These are phyloP conservation scores for Aquilaria malaccensis DNA, from an alignment of 345 rosid species.

Conservation along the genomic window DNA sequence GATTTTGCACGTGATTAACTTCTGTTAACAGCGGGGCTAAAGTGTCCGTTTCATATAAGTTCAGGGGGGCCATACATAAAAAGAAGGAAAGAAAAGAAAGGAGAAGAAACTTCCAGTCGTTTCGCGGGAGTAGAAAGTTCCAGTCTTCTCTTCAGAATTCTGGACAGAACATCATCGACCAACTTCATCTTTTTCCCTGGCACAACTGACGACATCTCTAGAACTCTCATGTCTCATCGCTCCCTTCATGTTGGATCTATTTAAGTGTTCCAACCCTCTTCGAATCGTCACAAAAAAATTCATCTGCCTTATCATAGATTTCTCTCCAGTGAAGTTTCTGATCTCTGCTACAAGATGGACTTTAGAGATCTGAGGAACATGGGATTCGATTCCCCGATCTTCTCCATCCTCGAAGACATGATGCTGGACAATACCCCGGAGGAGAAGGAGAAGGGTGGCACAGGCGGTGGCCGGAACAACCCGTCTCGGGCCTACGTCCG, in stretches of 20 bases:
- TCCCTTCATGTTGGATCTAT: neutral
- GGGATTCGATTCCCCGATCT: constrained; percentile 33
- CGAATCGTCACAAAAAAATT: too few species aligned
- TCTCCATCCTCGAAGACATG: constrained; percentile 48
- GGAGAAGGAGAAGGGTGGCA: constrained; percentile 21
- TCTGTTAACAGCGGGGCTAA: too few species aligned
- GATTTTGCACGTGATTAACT: too few species aligned
- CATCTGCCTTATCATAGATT: too few species aligned
- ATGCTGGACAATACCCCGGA: constrained; percentile 35
- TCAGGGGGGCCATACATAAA: neutral
- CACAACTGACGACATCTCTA: neutral
- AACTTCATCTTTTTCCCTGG: neutral
- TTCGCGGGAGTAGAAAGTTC: neutral
- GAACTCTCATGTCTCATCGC: constrained; percentile 5
- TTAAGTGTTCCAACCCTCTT: neutral
- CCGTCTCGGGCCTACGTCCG: constrained; percentile 52
- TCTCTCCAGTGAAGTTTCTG: too few species aligned
- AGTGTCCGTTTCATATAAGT: too few species aligned
- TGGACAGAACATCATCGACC: constrained; percentile 1
- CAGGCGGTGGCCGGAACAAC: constrained; percentile 15
- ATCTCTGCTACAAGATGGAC: too few species aligned
- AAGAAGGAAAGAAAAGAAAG: neutral
- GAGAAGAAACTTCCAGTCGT: neutral
- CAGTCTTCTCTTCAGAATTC: constrained; percentile 3
- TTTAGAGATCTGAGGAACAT: constrained; percentile 36